Evolutionary conservation across 257 asterid genomes (phyloP).

Genomic region (Linaria vulgaris): DNA sequence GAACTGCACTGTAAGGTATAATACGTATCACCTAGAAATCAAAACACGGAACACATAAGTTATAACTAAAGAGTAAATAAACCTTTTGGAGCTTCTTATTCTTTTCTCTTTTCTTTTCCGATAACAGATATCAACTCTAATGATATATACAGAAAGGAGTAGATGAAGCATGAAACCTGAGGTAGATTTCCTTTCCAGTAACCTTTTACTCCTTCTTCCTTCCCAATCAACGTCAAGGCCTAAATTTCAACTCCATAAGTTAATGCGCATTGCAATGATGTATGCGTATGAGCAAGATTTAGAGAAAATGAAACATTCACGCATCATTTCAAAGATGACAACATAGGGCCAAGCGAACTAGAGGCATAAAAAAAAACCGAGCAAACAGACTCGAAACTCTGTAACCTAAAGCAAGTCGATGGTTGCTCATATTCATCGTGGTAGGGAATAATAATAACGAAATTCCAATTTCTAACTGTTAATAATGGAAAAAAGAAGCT

Average conservation of each 20-base stretch:
- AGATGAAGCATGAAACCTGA: conserved; percentile 49
- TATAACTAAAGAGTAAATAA: conserved; percentile 1
- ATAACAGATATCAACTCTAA: conserved; percentile 23
- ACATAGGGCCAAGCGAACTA: neutral
- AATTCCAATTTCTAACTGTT: neutral
- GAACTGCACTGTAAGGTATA: conserved; percentile 93
- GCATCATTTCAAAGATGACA: conserved; percentile 1
- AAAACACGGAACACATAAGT: conserved; percentile 1
- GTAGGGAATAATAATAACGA: neutral
- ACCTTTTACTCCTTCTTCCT: conserved; percentile 89
- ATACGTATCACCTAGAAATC: conserved; percentile 80
- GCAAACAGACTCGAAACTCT: neutral
- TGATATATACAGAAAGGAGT: conserved; percentile 14
- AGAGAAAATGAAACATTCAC: neutral
- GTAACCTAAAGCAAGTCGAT: neutral
- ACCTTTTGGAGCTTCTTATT: conserved; percentile 2
- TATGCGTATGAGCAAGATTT: neutral
- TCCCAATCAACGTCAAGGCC: conserved; percentile 78
- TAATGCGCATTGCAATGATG: neutral
- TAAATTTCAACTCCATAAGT: conserved; percentile 33
- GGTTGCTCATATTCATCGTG: neutral
- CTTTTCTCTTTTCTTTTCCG: neutral
- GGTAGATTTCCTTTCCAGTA: conserved; percentile 99
- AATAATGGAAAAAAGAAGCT: neutral
- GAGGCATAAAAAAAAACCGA: neutral